A percentile compares a stretch with the other conserved stretches of the same genome.
These are phyloP conservation scores for Rhizomucor pusillus DNA, from an alignment of 371 early-diverging fungal genomes.

Conservation along the genomic window DNA sequence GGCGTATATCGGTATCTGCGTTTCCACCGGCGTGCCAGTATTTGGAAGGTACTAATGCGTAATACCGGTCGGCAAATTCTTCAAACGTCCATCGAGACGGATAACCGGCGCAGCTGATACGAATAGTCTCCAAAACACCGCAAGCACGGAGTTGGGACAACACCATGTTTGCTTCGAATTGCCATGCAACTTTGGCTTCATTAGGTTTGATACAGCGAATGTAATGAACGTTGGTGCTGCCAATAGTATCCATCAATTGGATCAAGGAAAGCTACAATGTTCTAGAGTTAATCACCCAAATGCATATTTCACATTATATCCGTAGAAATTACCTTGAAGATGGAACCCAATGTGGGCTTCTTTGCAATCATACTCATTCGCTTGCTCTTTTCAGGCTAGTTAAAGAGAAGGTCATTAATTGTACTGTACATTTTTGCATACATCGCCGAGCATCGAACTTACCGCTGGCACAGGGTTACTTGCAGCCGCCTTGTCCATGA, in stretches of 20 bases:
- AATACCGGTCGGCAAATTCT: constrained; percentile 95
- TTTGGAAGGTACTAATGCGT: constrained; percentile 76
- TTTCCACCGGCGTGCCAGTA: constrained; percentile 53
- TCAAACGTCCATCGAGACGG: constrained; percentile 92
- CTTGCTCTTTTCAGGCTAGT: constrained; percentile 42
- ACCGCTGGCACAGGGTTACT: constrained; percentile 34
- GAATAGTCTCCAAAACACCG: constrained; percentile 99
- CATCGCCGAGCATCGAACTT: background rate
- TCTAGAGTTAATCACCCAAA: background rate
- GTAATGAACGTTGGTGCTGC: constrained; percentile 91
- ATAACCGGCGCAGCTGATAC: constrained; percentile 99
- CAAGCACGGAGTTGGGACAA: constrained; percentile 97
- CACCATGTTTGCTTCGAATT: constrained; percentile 91
- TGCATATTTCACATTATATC: background rate
- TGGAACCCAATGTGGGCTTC: constrained; percentile 88
- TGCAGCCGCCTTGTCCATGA: constrained; percentile 48
- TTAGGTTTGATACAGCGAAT: constrained; percentile 98
- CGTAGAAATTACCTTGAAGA: constrained; percentile 71
- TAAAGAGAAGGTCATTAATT: background rate
- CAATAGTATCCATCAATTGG: constrained; percentile 92
- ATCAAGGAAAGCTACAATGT: constrained; percentile 67
- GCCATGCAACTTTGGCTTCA: constrained; percentile 86
- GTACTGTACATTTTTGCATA: background rate
- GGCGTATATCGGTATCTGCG: constrained; percentile 35
- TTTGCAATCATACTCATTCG: constrained; percentile 60